Evolutionary conservation across 2,329 filamentous ascomycete species (phyloP).

Genomic region (Xylaria polymorpha): DNA sequence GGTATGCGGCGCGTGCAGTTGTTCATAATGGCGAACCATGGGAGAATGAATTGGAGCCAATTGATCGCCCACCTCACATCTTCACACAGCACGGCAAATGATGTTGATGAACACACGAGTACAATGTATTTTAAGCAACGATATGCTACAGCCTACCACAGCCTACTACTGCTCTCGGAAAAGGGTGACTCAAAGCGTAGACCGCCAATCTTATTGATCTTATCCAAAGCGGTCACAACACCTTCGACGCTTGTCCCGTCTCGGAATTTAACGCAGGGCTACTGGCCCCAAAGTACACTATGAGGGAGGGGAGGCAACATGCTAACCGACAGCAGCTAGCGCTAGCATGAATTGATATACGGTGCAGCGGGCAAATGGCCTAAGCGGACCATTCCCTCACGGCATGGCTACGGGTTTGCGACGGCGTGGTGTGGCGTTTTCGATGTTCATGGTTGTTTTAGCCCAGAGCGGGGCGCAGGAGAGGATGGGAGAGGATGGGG

Average conservation of each 20-base stretch:
- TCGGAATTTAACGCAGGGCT: slow-evolving; percentile 7
- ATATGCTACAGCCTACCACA: not conserved
- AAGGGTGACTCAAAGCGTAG: slow-evolving; percentile 14
- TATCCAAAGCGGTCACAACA: slow-evolving; percentile 28
- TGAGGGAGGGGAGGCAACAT: slow-evolving; percentile 4
- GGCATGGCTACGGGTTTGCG: slow-evolving; percentile 4
- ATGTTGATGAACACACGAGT: not conserved
- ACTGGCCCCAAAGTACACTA: slow-evolving; percentile 5
- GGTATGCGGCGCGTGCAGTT: slow-evolving; percentile 2
- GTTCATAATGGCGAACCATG: not conserved
- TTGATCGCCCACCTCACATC: slow-evolving; percentile 9
- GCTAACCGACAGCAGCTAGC: slow-evolving; percentile 8
- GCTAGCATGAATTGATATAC: not conserved
- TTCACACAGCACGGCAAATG: not conserved
- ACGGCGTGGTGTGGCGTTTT: slow-evolving; percentile 32
- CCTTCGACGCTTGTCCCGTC: slow-evolving; percentile 27
- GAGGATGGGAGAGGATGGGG: slow-evolving; percentile 12
- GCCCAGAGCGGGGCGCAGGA: slow-evolving; percentile 19
- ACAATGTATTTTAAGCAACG: slow-evolving; percentile 8
- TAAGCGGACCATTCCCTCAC: slow-evolving; percentile 12
- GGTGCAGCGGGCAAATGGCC: slow-evolving; percentile 8
- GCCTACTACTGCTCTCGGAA: not conserved
- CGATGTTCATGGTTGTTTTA: slow-evolving; percentile 8
- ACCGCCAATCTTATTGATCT: slow-evolving; percentile 35
- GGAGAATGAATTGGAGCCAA: slow-evolving; percentile 5